These are phyloP conservation scores for Paraurostyla sp. DNA, from an alignment of 73 alveolate species.

Conservation along the genomic window DNA sequence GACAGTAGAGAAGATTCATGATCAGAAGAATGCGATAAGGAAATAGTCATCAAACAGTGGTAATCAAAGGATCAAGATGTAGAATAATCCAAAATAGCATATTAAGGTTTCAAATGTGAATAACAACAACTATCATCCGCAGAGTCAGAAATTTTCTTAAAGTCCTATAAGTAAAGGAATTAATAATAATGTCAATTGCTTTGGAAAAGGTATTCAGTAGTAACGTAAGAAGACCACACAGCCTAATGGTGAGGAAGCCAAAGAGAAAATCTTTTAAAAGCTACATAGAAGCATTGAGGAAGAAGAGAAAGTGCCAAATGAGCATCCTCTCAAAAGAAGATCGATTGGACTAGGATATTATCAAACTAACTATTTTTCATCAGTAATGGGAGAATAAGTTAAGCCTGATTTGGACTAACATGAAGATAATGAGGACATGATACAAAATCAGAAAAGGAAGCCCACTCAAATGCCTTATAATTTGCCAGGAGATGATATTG, in stretches of 20 bases:
- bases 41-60: no score
- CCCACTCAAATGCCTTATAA: slow-evolving; percentile 53
- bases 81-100: no score
- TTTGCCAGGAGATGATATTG: slow-evolving; percentile 46
- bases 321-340: slow-evolving; percentile 26
- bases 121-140: no score
- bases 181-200: not conserved
- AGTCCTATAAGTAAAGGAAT: no score
- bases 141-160: no score
- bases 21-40: no score
- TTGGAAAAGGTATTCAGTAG: not conserved
- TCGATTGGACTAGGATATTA: slow-evolving; percentile 43
- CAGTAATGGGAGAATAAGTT: not conserved
- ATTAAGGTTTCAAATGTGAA: no score
- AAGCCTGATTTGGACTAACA: not conserved
- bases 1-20: no score
- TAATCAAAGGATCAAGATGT: no score
- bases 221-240: not conserved
- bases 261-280: not conserved
- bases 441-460: not conserved
- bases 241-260: not conserved
- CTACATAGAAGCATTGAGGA: slow-evolving; percentile 26
- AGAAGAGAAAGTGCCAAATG: slow-evolving; percentile 63
- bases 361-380: slow-evolving; percentile 44
- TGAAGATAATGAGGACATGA: not conserved